These are phyloP conservation scores for Fusarium agapanthi DNA, from an alignment of 2,329 filamentous ascomycete species.

Conservation along the genomic window DNA sequence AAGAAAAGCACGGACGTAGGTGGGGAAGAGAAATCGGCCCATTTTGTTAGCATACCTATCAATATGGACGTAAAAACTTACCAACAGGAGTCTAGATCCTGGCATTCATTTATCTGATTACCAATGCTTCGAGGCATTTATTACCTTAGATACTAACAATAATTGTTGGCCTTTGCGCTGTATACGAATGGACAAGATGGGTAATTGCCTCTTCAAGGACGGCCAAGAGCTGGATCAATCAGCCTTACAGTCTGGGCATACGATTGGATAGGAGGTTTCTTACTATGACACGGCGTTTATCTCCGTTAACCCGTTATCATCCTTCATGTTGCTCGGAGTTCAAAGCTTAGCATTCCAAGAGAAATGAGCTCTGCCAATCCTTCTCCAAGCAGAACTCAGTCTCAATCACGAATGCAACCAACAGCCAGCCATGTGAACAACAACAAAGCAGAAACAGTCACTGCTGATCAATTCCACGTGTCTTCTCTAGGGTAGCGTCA, in stretches of 20 bases:
- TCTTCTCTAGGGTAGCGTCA: background rate
- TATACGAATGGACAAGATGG: background rate
- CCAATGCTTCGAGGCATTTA: background rate
- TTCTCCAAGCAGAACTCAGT: background rate
- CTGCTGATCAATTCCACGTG: background rate
- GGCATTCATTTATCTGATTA: background rate
- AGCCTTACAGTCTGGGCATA: background rate
- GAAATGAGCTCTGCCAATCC: background rate
- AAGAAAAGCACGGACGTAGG: background rate
- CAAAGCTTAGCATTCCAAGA: background rate
- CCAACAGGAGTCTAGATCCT: constrained; percentile 11
- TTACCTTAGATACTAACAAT: background rate
- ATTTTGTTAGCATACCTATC: constrained; percentile 17
- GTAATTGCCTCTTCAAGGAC: background rate
- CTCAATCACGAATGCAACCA: background rate
- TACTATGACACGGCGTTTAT: background rate
- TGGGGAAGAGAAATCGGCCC: constrained; percentile 23
- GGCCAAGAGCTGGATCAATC: constrained; percentile 9
- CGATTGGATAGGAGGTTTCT: background rate
- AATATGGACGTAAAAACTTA: constrained; percentile 6
- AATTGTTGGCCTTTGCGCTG: background rate
- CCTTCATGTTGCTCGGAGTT: background rate
- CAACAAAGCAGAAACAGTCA: background rate
- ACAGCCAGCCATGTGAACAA: background rate
- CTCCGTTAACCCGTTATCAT: background rate